Base-by-base conservation (phyloP, 768 basidiomycete species). In the Mycena sanguinolenta region DNA sequence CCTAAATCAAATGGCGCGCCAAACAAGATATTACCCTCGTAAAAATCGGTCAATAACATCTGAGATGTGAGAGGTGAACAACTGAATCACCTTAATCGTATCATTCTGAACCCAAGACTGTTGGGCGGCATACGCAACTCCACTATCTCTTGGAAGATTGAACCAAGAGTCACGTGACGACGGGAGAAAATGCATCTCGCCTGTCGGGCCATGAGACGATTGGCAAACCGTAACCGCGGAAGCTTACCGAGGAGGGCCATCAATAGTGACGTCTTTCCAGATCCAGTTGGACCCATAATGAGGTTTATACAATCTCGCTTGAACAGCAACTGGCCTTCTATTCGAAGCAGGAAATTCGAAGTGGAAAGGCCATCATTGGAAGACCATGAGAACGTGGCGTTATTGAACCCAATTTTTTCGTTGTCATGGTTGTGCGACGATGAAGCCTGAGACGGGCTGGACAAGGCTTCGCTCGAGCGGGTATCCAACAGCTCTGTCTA, bases 81-180 rank as follows among this genome's bases (percentile, higher is more conserved):
- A n/a, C n/a, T n/a, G n/a, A n/a, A n/a, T n/a, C n/a, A 89, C 90
- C 76, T 81, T 84, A 62, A 94, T 92, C 0, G 92, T 93, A 67
- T 91, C 91, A 72, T 93, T 95, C 77, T 91, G 89, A 3, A 95
- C 90, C 94, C 94, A 96, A 2, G 92, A 89, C 76, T 95, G 93
- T 76, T 96, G 94, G 4, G 92, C 91, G 6, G 92, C 92, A 76
- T 93, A 95, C 4, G 93, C 90, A 28, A 96, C 85, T 3, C 94
- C 93, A 0, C 85, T 85, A 4, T 82, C 80, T 3, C 92, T 83
- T 21, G 94, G 93, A 3, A 95, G 85, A 68, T 87, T 88, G 78
- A 86, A 93, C 86, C 88, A 92, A 0, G 91, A 89, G 42, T 87
- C 84, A 0, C 87, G 82, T 5, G 80, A 77, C 16, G 80, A 81